Base-by-base conservation (phyloP, 2,329 filamentous ascomycete species). In the Fusarium sororula region DNA sequence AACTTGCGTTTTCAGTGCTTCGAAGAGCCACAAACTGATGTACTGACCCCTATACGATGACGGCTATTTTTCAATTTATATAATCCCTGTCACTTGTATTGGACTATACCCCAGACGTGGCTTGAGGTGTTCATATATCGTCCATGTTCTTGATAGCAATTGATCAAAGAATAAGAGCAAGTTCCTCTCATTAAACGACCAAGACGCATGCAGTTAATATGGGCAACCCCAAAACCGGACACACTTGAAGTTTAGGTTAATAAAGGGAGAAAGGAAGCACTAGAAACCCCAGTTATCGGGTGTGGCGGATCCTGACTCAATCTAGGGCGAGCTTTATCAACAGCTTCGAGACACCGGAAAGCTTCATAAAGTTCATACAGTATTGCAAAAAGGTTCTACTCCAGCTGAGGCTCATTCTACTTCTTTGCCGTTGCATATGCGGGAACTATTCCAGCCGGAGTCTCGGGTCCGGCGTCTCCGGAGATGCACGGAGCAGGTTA, bases 1-100 rank as follows among this genome's bases (percentile, higher is more conserved):
- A 80, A 79, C 78, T 71, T 77, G 71, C 68, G 77, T 79, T 79
- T 77, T 73, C 76, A 79, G 77, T 79, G 77, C 65, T 71, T 78
- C 50, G 38, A 51, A 51, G 54, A 68, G 57, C 77, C 78, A 80
- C 78, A 79, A 80, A 78, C 74, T 79, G 74, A 70, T 77, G 77
- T 79, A 71, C 77, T 78, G 59, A 77, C 78, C 78, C 70, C 77
- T 80, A 79, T 74, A 80, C 78, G 71, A 79, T 68, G 63, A 70
- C 72, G 76, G 78, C 77, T 66, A 42, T 37, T 53, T 26, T 51
- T 22, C 26, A 37, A 45, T 35, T 58, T 42, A 41, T 63, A 11
- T 50, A 15, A 65, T 53, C 45, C 51, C 48, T 62, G 56, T 45
- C 28, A 10, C 5, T 59, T 75, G 45, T 41, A 58, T 47, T n/a